phyloP scores from a whole-genome alignment of 495 filamentous ascomycete genomes.

The Immersiella caudata region DNA sequence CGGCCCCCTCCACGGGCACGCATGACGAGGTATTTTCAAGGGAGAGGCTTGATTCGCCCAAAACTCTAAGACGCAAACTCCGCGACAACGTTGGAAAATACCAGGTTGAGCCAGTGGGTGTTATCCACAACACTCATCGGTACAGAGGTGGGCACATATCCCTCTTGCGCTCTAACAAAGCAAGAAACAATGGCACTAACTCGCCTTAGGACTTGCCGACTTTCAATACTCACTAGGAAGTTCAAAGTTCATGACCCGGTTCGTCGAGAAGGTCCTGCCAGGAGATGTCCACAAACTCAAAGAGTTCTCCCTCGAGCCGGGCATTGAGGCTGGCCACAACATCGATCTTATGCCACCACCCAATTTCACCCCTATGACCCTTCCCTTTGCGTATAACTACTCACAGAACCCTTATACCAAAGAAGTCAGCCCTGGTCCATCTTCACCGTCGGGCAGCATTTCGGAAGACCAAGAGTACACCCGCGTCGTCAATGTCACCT shows the following conservation, averaged over 20 bases:
- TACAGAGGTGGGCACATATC: conserved; percentile 66
- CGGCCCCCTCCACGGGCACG: conserved; percentile 24
- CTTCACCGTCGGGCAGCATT: conserved; percentile 26
- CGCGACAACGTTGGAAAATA: conserved; percentile 72
- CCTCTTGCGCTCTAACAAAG: neutral
- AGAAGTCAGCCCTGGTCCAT: conserved; percentile 40
- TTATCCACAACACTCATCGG: conserved; percentile 78
- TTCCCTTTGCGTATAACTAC: conserved; percentile 71
- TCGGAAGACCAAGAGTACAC: conserved; percentile 36
- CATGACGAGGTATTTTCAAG: conserved; percentile 38
- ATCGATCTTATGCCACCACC: conserved; percentile 81
- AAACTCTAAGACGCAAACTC: conserved; percentile 64
- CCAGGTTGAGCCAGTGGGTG: conserved; percentile 68
- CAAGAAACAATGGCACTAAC: neutral
- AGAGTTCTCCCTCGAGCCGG: conserved; percentile 70
- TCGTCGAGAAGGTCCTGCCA: conserved; percentile 65
- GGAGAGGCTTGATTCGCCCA: conserved; percentile 46
- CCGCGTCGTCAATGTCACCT: conserved; percentile 45
- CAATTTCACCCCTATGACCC: conserved; percentile 63
- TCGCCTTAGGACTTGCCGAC: conserved; percentile 56
- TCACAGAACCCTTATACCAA: conserved; percentile 56
- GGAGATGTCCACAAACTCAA: conserved; percentile 71
- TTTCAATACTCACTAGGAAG: conserved; percentile 71
- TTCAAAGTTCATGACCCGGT: conserved; percentile 64
- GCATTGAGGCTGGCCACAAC: conserved; percentile 57